Evolutionary conservation across 2,329 filamentous ascomycete species (phyloP).

Genomic region (Chalaropsis ovoidea): DNA sequence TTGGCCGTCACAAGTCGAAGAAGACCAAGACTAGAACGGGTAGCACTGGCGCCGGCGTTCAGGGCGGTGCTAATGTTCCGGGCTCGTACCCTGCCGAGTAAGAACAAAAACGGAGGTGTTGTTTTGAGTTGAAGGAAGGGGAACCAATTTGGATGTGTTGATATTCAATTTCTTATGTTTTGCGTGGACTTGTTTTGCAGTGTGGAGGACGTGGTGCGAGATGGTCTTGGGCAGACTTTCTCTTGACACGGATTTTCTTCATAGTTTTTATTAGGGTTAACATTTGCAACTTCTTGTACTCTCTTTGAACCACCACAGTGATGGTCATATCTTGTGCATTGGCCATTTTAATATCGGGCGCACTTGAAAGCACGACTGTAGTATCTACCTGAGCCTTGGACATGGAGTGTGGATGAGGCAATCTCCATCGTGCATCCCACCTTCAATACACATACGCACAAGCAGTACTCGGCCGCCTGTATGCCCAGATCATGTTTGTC

Average conservation of each 20-base stretch:
- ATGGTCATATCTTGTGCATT: not conserved
- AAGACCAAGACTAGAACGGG: conserved; percentile 2
- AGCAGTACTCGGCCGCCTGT: too few species aligned
- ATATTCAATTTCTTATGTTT: not conserved
- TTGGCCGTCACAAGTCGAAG: conserved; percentile 18
- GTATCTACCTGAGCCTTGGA: too few species aligned
- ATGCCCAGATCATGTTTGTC: too few species aligned
- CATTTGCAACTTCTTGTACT: not conserved
- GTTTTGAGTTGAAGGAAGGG: not conserved
- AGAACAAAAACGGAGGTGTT: not conserved
- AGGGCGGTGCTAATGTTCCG: not conserved
- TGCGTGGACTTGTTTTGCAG: not conserved
- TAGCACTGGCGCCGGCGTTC: not conserved
- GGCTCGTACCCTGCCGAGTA: conserved; percentile 10
- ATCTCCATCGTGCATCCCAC: not conserved
- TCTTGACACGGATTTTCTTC: not conserved
- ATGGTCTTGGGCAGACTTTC: not conserved
- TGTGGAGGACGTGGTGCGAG: not conserved
- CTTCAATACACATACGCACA: too few species aligned
- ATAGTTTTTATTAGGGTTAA: not conserved
- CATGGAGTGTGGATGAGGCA: not conserved
- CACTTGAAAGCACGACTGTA: too few species aligned
- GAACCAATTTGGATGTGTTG: not conserved
- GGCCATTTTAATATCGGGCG: too few species aligned
- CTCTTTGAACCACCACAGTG: not conserved